These are phyloP conservation scores for Fusarium sterilihyphosum DNA, from an alignment of 2,329 filamentous ascomycete species.

Conservation along the genomic window DNA sequence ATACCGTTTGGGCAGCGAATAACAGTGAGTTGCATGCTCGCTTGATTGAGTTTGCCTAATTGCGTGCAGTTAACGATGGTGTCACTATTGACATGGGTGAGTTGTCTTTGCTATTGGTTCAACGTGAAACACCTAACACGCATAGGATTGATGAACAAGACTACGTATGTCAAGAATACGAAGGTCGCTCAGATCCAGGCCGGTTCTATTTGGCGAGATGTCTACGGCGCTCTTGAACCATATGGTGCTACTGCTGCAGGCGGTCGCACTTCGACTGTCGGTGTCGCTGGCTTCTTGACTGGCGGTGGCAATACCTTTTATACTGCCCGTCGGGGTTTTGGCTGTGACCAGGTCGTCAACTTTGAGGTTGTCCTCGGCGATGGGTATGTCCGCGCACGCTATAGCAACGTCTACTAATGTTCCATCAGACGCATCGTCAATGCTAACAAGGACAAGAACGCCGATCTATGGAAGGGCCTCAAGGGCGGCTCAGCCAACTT, in stretches of 20 bases:
- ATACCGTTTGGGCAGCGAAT: slow-evolving; percentile 17
- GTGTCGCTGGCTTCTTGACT: slow-evolving; percentile 44
- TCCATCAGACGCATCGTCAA: background rate
- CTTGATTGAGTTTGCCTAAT: background rate
- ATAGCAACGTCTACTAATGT: background rate
- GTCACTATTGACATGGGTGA: slow-evolving; percentile 16
- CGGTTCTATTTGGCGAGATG: slow-evolving; percentile 8
- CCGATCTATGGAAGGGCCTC: slow-evolving; percentile 25
- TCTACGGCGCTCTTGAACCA: slow-evolving; percentile 1
- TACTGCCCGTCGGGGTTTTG: slow-evolving; percentile 26
- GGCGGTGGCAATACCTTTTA: slow-evolving; percentile 39
- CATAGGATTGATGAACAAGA: slow-evolving; percentile 17
- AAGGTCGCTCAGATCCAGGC: slow-evolving; percentile 15
- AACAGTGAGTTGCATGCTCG: background rate
- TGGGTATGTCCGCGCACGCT: background rate
- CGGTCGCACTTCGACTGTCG: slow-evolving; percentile 16
- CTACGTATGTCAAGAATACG: slow-evolving; percentile 4
- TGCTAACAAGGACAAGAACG: slow-evolving; percentile 26
- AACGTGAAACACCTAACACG: background rate
- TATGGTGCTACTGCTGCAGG: slow-evolving; percentile 14
- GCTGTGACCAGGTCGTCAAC: slow-evolving; percentile 54
- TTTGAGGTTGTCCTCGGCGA: slow-evolving; percentile 54
- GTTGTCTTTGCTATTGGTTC: background rate
- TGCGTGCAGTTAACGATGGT: slow-evolving; percentile 2
- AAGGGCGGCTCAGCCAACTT: slow-evolving; percentile 31